Evolutionary conservation across 129 eudicot genomes (phyloP).

Genomic region (Ambrosia artemisiifolia): DNA sequence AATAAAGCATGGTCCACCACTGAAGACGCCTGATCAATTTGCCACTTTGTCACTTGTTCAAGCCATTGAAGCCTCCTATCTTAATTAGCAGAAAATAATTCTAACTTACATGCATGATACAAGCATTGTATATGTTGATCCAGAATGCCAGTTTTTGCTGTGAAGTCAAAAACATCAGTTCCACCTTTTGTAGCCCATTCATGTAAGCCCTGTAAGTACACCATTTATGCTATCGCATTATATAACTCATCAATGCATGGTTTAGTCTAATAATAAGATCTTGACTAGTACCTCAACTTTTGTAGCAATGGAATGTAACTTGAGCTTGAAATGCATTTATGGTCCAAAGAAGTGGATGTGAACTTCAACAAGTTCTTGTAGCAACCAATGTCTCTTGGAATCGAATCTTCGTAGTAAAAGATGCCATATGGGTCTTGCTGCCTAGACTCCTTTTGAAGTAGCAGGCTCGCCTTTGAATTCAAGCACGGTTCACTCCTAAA

Average conservation of each 20-base stretch:
- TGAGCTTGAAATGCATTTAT: slow-evolving; percentile 84
- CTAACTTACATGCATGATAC: slow-evolving; percentile 84
- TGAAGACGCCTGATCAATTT: too few relatives aligned
- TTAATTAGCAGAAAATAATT: not conserved
- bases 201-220: slow-evolving; percentile 52
- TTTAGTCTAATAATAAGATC: not conserved
- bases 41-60: too few relatives aligned
- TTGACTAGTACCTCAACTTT: slow-evolving; percentile 56
- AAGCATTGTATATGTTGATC: slow-evolving; percentile 97
- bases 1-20: too few relatives aligned
- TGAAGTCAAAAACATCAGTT: slow-evolving; percentile 62
- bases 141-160: slow-evolving; percentile 92
- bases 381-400: slow-evolving; percentile 92
- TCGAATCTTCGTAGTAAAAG: slow-evolving; percentile 69
- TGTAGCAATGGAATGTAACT: slow-evolving; percentile 73
- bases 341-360: slow-evolving; percentile 72
- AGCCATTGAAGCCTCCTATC: too few relatives aligned
- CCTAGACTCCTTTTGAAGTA: slow-evolving; percentile 74
- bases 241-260: slow-evolving; percentile 8
- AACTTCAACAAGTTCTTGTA: slow-evolving; percentile 90
- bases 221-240: not conserved
- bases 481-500: slow-evolving; percentile 72
- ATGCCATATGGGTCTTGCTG: slow-evolving; percentile 92
- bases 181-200: slow-evolving; percentile 80
- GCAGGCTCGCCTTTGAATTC: slow-evolving; percentile 52